Evolutionary conservation across 2,329 filamentous ascomycete genomes (phyloP), one percentile per base, ranked within the genome.

Genomic region (Colletotrichum ledebouriae): DNA sequence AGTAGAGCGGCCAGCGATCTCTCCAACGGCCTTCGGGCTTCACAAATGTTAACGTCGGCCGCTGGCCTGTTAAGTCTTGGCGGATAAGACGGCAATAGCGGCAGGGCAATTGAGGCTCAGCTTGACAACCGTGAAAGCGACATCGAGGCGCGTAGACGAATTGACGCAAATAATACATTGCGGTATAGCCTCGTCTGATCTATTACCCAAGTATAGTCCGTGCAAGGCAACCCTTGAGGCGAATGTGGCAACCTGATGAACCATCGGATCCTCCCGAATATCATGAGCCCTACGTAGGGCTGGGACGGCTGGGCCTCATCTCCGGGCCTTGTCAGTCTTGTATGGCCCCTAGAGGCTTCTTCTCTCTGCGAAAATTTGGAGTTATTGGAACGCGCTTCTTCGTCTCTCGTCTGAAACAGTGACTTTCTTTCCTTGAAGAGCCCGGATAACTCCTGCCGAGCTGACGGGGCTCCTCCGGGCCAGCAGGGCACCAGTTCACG

Each of bases 261-360:
- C 53, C 15, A 37, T 59, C 65, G 61, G 65, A 15, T 39, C 44
- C 33, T 65, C 61, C 66, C 66, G 66, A 56, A 34, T 10, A 15
- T 15, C 20, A 22, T 12, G 22, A 37, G 39, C 41, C 61, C 33
- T 68, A 47, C 47, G 25, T 20, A 42, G 3, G 22, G 25, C 25
- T 66, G 33, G 44, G 34, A 55, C 33, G 46, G 46, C 25, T 17
- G 49, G 47, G 20, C 15, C 62, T 60, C 13, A 12, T n/a, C n/a
- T 34, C 49, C 22, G 25, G 0, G 12, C 25, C n/a, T 15, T 29
- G 25, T 33, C 10, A 37, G 4, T 17, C 33, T 33, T 33, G 49
- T 22, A 52, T 37, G 29, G 49, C 29, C 49, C 49, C 29, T 29
- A 20, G 37, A 52, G n/a, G 49, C 29, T 13, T n/a, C 29, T 13